Conservation (phyloP, 31 red algal species). For the Endocladia muricata region DNA sequence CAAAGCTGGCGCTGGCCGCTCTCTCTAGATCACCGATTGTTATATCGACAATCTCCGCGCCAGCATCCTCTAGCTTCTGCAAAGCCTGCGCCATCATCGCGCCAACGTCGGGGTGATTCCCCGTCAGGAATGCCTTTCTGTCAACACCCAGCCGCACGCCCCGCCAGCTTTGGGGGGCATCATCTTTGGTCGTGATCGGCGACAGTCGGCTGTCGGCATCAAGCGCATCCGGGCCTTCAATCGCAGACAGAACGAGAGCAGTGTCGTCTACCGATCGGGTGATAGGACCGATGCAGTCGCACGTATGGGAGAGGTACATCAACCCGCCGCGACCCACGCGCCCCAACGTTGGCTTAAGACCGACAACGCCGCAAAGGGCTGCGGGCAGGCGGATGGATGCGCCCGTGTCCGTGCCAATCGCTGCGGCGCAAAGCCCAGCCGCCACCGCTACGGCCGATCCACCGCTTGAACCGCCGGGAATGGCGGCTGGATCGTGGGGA, state of each 20-base stretch:
- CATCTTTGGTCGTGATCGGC: too few relatives aligned
- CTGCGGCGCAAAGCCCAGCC: conserved; percentile 14
- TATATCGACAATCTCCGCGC: too few relatives aligned
- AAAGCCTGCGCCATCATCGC: too few relatives aligned
- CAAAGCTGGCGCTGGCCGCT: too few relatives aligned
- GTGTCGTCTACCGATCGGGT: conserved; percentile 14
- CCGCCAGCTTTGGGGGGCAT: too few relatives aligned
- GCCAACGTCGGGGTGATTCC: too few relatives aligned
- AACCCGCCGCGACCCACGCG: conserved; percentile 31
- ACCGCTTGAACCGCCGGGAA: conserved; percentile 85
- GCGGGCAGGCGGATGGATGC: conserved; percentile 75
- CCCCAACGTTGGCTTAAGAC: conserved; percentile 77
- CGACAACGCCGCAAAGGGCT: conserved; percentile 56
- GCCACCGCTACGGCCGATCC: conserved; percentile 85
- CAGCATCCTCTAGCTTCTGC: too few relatives aligned
- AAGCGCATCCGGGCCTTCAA: too few relatives aligned
- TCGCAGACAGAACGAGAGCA: neutral
- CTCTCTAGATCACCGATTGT: too few relatives aligned
- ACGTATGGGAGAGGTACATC: conserved; percentile 11
- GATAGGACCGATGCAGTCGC: conserved; percentile 27
- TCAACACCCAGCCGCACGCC: too few relatives aligned
- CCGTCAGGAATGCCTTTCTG: too few relatives aligned
- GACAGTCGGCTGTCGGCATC: too few relatives aligned
- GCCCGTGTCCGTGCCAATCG: conserved; percentile 76
- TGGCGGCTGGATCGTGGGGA: conserved; percentile 18